Base-by-base conservation (phyloP, 2,329 filamentous ascomycete species). In the Pleoardoris graminearum region DNA sequence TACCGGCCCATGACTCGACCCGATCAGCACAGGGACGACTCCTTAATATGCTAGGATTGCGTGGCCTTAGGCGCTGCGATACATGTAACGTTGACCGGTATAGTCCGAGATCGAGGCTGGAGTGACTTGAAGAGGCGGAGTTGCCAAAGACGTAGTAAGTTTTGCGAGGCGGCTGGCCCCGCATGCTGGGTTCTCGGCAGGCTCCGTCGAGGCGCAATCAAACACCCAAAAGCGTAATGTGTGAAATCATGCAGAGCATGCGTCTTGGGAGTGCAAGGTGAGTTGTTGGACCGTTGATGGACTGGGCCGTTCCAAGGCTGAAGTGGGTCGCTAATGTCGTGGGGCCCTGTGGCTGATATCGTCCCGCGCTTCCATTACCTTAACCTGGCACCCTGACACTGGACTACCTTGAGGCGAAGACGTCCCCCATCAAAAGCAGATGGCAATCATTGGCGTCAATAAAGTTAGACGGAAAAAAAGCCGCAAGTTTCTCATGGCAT, bases 381-480 rank as follows among this genome's bases (percentile, higher is more conserved):
- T 17, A 46, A 21, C n/a, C n/a, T n/a, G n/a, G n/a, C n/a, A n/a
- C n/a, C n/a, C n/a, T n/a, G n/a, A 35, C 29, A n/a, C 25, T 25
- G 19, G 29, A 10, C n/a, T 21, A 7, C 17, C 17, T 17, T 11
- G 36, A 22, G 23, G 25, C 37, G 19, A 27, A 22, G n/a, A 27
- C 22, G 8, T 21, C 22, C 22, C 22, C 11, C 22, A 17, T 41
- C 22, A 3, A 8, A 27, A 27, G 25, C 10, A 6, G 6, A 27
- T n/a, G 10, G 10, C 25, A 27, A 6, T 41, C 17, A 29, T 46
- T 46, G 46, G 48, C 51, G 36, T 54, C 46, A 45, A 27, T 25
- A 38, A 45, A 7, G 29, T 17, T 41, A 35, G 17, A 4, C 16
- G 12, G 33, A 4, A 30, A 4, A n/a, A 42, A 8, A 17, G 21